These are phyloP conservation scores for Blepharisma japonicum DNA, from an alignment of 73 alveolate species.

Conservation along the genomic window DNA sequence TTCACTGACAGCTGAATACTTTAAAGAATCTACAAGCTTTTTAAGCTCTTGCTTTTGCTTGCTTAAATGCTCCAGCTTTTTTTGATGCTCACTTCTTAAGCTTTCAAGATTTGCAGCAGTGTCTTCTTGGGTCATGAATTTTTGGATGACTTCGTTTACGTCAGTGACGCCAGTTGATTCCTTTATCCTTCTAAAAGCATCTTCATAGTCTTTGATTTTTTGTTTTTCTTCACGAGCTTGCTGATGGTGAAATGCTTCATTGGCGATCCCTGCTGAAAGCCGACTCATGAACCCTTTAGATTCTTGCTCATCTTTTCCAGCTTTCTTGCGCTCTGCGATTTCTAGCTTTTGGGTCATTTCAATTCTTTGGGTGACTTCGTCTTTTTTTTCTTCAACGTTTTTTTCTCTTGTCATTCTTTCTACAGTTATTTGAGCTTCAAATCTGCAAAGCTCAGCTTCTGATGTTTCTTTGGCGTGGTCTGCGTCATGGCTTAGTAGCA, in stretches of 20 bases:
- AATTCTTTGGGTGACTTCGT: slow-evolving; percentile 69
- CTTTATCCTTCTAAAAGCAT: slow-evolving; percentile 29
- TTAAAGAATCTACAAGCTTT: slow-evolving; percentile 70
- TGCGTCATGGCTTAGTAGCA: slow-evolving; percentile 97
- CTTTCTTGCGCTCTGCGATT: not conserved
- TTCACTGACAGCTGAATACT: slow-evolving; percentile 80
- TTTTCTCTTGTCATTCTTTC: slow-evolving; percentile 73
- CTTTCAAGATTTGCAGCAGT: slow-evolving; percentile 78
- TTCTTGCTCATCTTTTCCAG: slow-evolving; percentile 19
- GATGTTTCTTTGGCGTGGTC: slow-evolving; percentile 96
- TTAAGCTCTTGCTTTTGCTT: slow-evolving; percentile 72
- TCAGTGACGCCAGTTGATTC: slow-evolving; percentile 86
- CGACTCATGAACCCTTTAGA: not conserved
- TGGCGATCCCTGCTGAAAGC: slow-evolving; percentile 33
- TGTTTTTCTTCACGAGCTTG: slow-evolving; percentile 44
- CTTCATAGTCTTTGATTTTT: slow-evolving; percentile 52
- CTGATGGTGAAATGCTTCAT: slow-evolving; percentile 5
- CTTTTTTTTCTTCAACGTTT: slow-evolving; percentile 73
- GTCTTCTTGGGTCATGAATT: slow-evolving; percentile 94
- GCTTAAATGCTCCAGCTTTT: slow-evolving; percentile 63
- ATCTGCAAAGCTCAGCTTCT: slow-evolving; percentile 86
- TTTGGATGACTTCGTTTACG: slow-evolving; percentile 97
- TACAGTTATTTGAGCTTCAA: slow-evolving; percentile 78
- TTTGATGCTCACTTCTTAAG: slow-evolving; percentile 77
- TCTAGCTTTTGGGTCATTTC: slow-evolving; percentile 55